phyloP scores from a whole-genome alignment of 805 yeast genomes.

The Yueomyces sp. region DNA sequence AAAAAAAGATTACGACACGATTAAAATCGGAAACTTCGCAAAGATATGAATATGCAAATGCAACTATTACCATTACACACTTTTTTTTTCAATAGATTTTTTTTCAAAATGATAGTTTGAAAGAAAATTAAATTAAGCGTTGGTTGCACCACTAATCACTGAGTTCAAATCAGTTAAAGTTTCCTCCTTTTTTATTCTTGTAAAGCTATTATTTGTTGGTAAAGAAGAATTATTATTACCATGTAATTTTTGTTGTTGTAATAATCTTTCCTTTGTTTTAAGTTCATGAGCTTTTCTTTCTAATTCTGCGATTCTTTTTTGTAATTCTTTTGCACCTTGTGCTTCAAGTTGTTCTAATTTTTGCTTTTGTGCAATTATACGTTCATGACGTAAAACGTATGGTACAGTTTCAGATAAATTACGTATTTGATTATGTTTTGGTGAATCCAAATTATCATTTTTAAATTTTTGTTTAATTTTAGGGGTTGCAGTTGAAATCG shows the following conservation, averaged over 20 bases:
- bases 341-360: slow-evolving; percentile 70
- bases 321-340: slow-evolving; percentile 60
- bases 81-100: slow-evolving; percentile 3
- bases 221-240: slow-evolving; percentile 10
- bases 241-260: slow-evolving; percentile 20
- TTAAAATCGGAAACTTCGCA: too few species aligned
- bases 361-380: slow-evolving; percentile 59
- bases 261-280: slow-evolving; percentile 47
- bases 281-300: slow-evolving; percentile 64
- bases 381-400: slow-evolving; percentile 67
- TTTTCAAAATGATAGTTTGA: slow-evolving; percentile 2
- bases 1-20: too few species aligned
- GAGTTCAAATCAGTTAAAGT: slow-evolving; percentile 43
- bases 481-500: slow-evolving; percentile 17
- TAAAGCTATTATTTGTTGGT: slow-evolving; percentile 1
- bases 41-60: too few species aligned
- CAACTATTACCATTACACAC: too few species aligned
- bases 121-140: not conserved
- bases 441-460: slow-evolving; percentile 3
- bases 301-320: slow-evolving; percentile 59
- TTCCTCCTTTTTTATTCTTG: slow-evolving; percentile 32
- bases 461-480: slow-evolving; percentile 3
- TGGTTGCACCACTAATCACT: slow-evolving; percentile 17
- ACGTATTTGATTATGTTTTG: slow-evolving; percentile 50
- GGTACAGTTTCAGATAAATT: slow-evolving; percentile 77